Percentiles rank a stretch among this genome's conserved stretches.
These are phyloP conservation scores for Fusarium miscanthi DNA, from an alignment of 2,329 filamentous ascomycete species.

Conservation along the genomic window DNA sequence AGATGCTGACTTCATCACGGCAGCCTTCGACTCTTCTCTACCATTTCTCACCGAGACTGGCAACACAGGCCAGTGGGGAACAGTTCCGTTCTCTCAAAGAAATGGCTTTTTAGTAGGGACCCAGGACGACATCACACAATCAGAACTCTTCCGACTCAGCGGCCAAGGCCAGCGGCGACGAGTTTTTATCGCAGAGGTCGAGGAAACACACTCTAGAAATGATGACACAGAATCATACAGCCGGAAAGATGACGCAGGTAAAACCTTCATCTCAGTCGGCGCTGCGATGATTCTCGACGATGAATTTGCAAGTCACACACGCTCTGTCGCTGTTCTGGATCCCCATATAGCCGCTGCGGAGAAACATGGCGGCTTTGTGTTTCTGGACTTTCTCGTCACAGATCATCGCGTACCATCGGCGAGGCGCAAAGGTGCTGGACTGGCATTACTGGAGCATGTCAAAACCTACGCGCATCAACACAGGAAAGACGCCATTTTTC, in stretches of 20 bases:
- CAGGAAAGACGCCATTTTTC: not conserved
- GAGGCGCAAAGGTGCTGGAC: not conserved
- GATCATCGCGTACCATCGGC: not conserved
- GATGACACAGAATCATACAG: accelerated
- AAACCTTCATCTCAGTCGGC: accelerated
- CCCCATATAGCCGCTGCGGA: not conserved
- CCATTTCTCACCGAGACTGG: not conserved
- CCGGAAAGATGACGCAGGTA: accelerated
- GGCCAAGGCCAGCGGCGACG: not conserved
- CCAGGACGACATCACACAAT: not conserved
- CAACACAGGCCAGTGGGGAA: not conserved
- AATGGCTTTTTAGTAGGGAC: accelerated
- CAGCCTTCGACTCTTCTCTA: not conserved
- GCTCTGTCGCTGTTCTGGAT: accelerated
- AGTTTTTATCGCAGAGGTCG: not conserved
- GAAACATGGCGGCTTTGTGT: not conserved
- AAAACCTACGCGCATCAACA: not conserved
- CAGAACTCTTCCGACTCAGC: not conserved
- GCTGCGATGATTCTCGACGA: not conserved
- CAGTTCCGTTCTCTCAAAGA: not conserved
- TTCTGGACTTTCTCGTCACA: not conserved
- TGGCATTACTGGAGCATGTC: not conserved
- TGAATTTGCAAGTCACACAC: not conserved
- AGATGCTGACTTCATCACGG: accelerated
- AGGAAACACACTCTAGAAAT: accelerated